phyloP scores from a whole-genome alignment of 1,284 basidiomycete genomes.

The Apiotrichum sp. region DNA sequence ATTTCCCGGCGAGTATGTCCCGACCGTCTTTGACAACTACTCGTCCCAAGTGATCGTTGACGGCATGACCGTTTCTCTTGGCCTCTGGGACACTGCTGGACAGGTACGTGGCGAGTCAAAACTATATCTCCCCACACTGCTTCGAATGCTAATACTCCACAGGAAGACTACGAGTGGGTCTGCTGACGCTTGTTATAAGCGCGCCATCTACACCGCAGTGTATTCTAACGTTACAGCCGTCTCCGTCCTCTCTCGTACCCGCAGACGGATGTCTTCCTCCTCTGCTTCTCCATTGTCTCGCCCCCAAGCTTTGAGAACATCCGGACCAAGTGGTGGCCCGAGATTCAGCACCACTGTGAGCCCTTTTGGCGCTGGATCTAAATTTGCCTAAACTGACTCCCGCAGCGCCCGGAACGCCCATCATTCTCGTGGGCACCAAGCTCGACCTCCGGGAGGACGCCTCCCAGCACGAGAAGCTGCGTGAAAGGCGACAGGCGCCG shows the following conservation, averaged over 20 bases:
- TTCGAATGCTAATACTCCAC: neutral
- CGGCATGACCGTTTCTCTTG: conserved; percentile 94
- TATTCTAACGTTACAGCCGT: conserved; percentile 56
- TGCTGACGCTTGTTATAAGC: too few relatives aligned
- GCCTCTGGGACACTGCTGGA: conserved; percentile 98
- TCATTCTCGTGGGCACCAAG: conserved; percentile 96
- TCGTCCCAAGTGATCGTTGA: conserved; percentile 83
- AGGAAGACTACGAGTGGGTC: conserved; percentile 62
- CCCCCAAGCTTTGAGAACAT: conserved; percentile 99
- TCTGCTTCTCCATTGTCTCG: conserved; percentile 96
- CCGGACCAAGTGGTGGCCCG: conserved; percentile 68
- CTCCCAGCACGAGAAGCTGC: conserved; percentile 80
- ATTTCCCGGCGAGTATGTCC: conserved; percentile 87
- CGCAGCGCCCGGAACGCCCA: conserved; percentile 88
- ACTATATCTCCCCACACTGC: neutral
- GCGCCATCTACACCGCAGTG: too few relatives aligned
- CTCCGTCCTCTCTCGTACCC: conserved; percentile 97
- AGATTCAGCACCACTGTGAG: conserved; percentile 44
- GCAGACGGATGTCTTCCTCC: conserved; percentile 98
- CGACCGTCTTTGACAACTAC: conserved; percentile 60
- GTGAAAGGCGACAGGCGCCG: conserved; percentile 91
- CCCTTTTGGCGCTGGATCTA: conserved; percentile 57
- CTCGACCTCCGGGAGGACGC: conserved; percentile 95
- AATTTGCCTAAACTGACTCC: conserved; percentile 64
- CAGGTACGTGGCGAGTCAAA: conserved; percentile 50